Percentiles rank a stretch among this genome's conserved stretches.
Conservation (phyloP, 2,329 filamentous ascomycete genomes). For the Calonectria pteridis region DNA sequence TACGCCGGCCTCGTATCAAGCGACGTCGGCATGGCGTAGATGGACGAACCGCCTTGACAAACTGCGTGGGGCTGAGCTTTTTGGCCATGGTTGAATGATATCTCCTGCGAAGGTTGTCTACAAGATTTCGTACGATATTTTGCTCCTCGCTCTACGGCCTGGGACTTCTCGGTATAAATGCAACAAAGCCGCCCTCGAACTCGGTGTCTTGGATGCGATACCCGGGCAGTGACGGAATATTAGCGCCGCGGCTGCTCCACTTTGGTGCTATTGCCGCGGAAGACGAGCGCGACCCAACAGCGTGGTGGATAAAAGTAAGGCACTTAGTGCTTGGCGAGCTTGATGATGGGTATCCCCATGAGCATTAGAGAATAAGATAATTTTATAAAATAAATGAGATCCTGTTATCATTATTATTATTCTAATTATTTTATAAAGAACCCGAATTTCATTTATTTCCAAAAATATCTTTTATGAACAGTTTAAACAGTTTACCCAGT, state of each 20-base stretch:
- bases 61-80: constrained; percentile 49
- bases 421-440: background rate
- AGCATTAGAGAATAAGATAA: too few relatives aligned
- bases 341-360: background rate
- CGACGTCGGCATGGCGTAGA: background rate
- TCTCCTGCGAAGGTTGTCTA: background rate
- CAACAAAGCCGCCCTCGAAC: background rate
- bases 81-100: constrained; percentile 46
- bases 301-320: background rate
- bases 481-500: too few relatives aligned
- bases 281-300: background rate
- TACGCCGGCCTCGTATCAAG: background rate
- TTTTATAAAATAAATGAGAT: too few relatives aligned
- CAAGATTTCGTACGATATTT: background rate
- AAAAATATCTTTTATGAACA: too few relatives aligned
- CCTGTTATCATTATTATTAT: too few relatives aligned
- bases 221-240: constrained; percentile 25
- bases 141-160: background rate
- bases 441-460: background rate
- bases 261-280: constrained; percentile 13
- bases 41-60: constrained; percentile 50
- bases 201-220: constrained; percentile 7
- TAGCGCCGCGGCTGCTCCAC: constrained; percentile 20
- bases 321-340: background rate
- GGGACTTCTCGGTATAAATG: background rate